Evolutionary conservation across 1,284 basidiomycete species (phyloP).

Genomic region (Ceratobasidium sp.): DNA sequence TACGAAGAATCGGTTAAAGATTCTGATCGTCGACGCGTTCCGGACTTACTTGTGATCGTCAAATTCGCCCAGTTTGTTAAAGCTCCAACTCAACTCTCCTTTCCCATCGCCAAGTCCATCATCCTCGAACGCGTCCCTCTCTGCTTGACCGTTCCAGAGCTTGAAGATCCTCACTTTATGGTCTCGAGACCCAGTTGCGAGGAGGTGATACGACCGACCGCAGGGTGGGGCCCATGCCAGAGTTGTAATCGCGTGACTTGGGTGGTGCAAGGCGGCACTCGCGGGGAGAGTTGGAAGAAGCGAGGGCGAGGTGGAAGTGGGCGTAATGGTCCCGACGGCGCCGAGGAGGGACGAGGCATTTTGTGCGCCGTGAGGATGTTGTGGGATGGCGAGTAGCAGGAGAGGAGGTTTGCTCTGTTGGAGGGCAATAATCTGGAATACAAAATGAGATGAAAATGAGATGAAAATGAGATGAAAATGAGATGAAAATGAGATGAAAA

Average conservation of each 20-base stretch:
- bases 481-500: background rate
- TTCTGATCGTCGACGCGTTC: constrained; percentile 13
- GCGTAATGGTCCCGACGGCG: constrained; percentile 30
- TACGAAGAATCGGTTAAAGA: background rate
- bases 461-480: background rate
- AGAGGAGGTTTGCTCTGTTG: constrained; percentile 50
- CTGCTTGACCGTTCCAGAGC: constrained; percentile 46
- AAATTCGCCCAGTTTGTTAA: constrained; percentile 80
- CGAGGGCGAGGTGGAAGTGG: constrained; percentile 38
- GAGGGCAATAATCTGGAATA: constrained; percentile 54
- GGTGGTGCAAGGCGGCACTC: constrained; percentile 37
- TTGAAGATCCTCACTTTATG: constrained; percentile 89
- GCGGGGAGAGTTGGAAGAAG: constrained; percentile 42
- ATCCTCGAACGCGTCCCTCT: constrained; percentile 38
- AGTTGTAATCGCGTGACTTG: constrained; percentile 69
- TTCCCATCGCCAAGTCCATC: constrained; percentile 59
- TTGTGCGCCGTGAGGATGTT: constrained; percentile 48
- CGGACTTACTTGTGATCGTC: constrained; percentile 74
- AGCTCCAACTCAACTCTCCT: constrained; percentile 69
- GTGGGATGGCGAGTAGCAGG: constrained; percentile 45
- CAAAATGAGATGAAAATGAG: background rate
- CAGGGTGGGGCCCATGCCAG: constrained; percentile 92
- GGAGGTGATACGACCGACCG: constrained; percentile 87
- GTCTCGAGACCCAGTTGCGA: constrained; percentile 87
- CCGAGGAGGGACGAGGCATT: constrained; percentile 40